A percentile compares a stretch with the other conserved stretches of the same genome.
Evolutionary conservation across 805 yeast genomes (phyloP).

Genomic region (Cyberlindnera petersonii): DNA sequence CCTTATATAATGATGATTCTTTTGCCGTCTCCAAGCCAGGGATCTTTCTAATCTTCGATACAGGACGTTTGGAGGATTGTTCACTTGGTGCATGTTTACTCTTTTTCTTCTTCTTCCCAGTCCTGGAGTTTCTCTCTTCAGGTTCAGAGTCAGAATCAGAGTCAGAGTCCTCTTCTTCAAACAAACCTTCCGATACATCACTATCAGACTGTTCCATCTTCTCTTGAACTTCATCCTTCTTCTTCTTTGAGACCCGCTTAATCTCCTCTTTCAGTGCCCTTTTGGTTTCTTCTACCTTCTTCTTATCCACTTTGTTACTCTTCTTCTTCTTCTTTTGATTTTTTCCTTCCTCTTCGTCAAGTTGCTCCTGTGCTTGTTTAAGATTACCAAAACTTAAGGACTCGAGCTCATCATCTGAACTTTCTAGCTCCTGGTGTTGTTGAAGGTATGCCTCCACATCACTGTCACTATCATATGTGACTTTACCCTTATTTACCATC

Average conservation of each 20-base stretch:
- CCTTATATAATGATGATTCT: conserved; percentile 50
- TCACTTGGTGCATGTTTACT: conserved; percentile 89
- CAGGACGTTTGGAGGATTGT: conserved; percentile 67
- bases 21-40: conserved; percentile 55
- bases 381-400: conserved; percentile 64
- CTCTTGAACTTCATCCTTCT: conserved; percentile 16
- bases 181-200: conserved; percentile 35
- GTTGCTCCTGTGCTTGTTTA: conserved; percentile 52
- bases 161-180: conserved; percentile 30
- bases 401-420: conserved; percentile 38
- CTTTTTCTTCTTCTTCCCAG: conserved; percentile 32
- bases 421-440: conserved; percentile 18
- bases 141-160: conserved; percentile 23
- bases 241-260: conserved; percentile 1
- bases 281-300: conserved; percentile 1
- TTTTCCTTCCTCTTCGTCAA: conserved; percentile 21
- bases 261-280: conserved; percentile 1
- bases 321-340: conserved; percentile 4
- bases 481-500: too few relatives aligned
- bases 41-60: conserved; percentile 64
- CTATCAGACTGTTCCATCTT: conserved; percentile 18
- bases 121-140: conserved; percentile 3
- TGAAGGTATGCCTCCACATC: conserved; percentile 19
- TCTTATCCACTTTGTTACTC: conserved; percentile 1
- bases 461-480: conserved; percentile 15